Evolutionary conservation across 305 asterid genomes (phyloP).

Genomic region (Fraxinus dipetala): DNA sequence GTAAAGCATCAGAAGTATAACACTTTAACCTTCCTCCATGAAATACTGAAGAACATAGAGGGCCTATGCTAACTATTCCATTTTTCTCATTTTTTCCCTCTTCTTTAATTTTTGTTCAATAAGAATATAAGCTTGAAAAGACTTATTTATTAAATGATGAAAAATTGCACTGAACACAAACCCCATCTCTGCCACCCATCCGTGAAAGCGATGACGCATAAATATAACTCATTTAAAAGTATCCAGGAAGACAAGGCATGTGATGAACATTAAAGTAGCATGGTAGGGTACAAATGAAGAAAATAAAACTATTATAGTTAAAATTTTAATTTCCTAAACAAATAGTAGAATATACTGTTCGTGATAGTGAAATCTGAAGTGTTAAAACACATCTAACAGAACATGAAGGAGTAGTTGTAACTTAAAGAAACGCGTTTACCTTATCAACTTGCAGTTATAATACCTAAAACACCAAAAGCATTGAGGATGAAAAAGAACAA

Average conservation of each 20-base stretch:
- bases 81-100: background rate
- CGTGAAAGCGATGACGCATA: background rate
- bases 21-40: constrained; percentile 3
- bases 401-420: background rate
- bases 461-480: background rate
- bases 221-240: background rate
- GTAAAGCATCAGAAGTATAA: constrained; percentile 24
- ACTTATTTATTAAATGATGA: background rate
- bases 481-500: background rate
- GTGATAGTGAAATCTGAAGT: background rate
- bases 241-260: background rate
- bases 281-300: constrained; percentile 1
- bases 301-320: background rate
- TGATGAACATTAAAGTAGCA: background rate
- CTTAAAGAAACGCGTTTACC: background rate
- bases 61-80: background rate
- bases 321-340: background rate
- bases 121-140: constrained; percentile 10
- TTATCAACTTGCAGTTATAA: background rate
- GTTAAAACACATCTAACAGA: background rate
- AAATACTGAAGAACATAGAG: background rate
- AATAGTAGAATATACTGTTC: background rate
- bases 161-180: background rate
- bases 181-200: constrained; percentile 3
- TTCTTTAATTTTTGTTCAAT: background rate